phyloP scores from a whole-genome alignment of 2,329 filamentous ascomycete genomes.

The Neofusicoccum parvum region DNA sequence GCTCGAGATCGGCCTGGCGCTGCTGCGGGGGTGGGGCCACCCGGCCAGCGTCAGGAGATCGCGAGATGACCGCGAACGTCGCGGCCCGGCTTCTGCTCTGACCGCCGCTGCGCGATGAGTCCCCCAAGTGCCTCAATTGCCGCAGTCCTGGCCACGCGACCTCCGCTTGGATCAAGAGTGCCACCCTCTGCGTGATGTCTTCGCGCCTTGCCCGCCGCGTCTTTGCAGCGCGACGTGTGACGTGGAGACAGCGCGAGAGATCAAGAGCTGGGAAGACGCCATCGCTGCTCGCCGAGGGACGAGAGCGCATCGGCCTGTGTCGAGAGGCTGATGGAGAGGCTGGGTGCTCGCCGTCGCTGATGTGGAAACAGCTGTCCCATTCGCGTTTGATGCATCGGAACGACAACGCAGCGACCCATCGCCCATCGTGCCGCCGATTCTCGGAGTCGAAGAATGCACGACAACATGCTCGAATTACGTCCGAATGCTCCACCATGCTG shows the following conservation, averaged over 20 bases:
- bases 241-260: not conserved
- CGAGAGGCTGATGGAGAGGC: no score
- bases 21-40: conserved; percentile 13
- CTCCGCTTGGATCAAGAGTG: not conserved
- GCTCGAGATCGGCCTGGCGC: not conserved
- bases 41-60: conserved; percentile 1
- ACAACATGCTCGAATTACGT: no score
- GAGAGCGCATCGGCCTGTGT: no score
- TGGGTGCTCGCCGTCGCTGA: not conserved
- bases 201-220: not conserved
- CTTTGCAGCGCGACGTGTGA: not conserved
- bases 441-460: no score
- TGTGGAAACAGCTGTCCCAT: not conserved
- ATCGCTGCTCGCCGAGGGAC: no score
- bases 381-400: no score
- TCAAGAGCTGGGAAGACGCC: not conserved
- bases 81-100: not conserved
- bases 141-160: not conserved
- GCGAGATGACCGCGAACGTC: not conserved
- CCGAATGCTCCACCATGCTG: no score
- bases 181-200: not conserved
- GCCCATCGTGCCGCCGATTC: no score
- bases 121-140: not conserved
- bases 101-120: not conserved
- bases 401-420: no score